These are phyloP conservation scores for Alternaria ethzedia DNA, from an alignment of 2,329 filamentous ascomycete genomes.

Conservation along the genomic window DNA sequence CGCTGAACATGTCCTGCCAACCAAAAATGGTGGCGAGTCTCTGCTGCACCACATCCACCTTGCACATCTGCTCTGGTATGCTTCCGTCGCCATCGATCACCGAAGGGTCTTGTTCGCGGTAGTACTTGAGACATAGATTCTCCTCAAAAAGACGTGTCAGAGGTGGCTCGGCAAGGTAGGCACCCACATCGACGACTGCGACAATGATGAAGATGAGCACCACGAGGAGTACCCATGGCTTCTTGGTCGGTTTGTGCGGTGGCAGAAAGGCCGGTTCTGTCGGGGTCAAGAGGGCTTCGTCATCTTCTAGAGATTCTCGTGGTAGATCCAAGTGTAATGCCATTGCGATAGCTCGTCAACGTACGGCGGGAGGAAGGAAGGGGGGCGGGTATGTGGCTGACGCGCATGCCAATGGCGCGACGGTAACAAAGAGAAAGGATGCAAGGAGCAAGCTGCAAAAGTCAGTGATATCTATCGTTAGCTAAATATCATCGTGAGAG, in stretches of 20 bases:
- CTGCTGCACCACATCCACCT: constrained; percentile 56
- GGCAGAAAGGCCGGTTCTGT: constrained; percentile 1
- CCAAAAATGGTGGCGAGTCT: constrained; percentile 59
- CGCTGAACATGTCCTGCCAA: constrained; percentile 58
- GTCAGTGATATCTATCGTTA: not conserved
- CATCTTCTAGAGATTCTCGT: constrained; percentile 26
- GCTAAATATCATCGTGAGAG: not conserved
- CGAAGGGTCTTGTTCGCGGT: constrained; percentile 50
- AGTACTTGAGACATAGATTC: constrained; percentile 57
- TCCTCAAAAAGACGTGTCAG: constrained; percentile 58
- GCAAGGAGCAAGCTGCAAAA: not conserved
- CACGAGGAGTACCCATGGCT: constrained; percentile 41
- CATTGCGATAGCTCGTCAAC: constrained; percentile 9
- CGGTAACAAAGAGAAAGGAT: not conserved
- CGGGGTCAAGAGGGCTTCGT: constrained; percentile 25
- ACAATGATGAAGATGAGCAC: constrained; percentile 51
- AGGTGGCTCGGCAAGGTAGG: constrained; percentile 53
- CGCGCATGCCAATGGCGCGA: not conserved
- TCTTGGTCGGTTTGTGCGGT: constrained; percentile 20
- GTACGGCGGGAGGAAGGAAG: not conserved
- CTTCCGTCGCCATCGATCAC: constrained; percentile 51
- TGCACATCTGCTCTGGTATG: constrained; percentile 58
- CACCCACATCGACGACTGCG: constrained; percentile 54
- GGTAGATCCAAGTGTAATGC: constrained; percentile 2
- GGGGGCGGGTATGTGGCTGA: not conserved